Evolutionary conservation across 352 stramenopile species (phyloP).

Genomic region (Lagenidium giganteum): DNA sequence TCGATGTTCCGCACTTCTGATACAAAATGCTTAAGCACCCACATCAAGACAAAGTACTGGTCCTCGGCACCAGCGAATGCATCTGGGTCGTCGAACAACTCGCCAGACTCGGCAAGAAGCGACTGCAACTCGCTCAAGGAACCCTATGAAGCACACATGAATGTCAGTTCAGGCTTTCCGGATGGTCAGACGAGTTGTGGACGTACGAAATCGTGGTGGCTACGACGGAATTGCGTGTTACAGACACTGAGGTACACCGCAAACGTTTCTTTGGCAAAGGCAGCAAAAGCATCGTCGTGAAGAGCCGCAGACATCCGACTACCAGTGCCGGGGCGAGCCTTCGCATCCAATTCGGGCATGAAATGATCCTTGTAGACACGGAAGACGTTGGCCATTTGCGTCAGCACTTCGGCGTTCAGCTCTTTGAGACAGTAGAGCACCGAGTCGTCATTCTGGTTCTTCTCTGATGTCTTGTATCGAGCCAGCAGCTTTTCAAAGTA

Average conservation of each 20-base stretch:
- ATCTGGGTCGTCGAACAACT: conserved; percentile 8
- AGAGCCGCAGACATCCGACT: conserved; percentile 32
- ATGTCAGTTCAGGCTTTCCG: conserved; percentile 1
- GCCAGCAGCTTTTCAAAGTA: conserved; percentile 60
- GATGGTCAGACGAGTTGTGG: not conserved
- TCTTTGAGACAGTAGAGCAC: conserved; percentile 53
- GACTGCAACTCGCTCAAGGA: conserved; percentile 38
- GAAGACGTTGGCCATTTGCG: conserved; percentile 49
- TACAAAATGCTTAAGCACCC: conserved; percentile 74
- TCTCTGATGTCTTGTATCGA: conserved; percentile 32
- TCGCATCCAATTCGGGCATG: conserved; percentile 36
- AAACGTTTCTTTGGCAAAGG: conserved; percentile 70
- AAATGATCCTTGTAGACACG: conserved; percentile 65
- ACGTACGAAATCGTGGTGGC: conserved; percentile 56
- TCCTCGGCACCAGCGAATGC: conserved; percentile 27
- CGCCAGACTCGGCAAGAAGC: conserved; percentile 19
- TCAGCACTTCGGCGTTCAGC: conserved; percentile 46
- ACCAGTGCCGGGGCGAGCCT: conserved; percentile 30
- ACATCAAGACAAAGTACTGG: conserved; percentile 81
- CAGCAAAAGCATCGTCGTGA: conserved; percentile 61
- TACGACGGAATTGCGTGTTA: conserved; percentile 43
- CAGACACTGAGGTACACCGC: conserved; percentile 48
- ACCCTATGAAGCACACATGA: conserved; percentile 26
- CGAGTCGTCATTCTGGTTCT: conserved; percentile 23
- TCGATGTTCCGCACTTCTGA: conserved; percentile 53